Conservation (phyloP, 2,329 filamentous ascomycete species). For the Pseudogymnoascus sp. region DNA sequence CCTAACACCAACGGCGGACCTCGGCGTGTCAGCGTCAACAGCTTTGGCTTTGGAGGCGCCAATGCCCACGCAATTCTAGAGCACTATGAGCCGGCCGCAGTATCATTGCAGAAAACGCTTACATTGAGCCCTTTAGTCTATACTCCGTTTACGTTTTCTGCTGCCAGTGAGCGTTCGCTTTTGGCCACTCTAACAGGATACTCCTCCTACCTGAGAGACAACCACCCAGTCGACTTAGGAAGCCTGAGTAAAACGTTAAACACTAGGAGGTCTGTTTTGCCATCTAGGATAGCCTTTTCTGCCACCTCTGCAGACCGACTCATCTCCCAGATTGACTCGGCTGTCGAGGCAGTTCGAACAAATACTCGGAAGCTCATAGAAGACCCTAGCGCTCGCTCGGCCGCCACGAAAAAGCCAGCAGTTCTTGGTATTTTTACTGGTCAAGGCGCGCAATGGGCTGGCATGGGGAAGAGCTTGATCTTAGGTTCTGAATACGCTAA, state of each 20-base stretch:
- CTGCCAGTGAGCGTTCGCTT: not conserved
- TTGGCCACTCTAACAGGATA: not conserved
- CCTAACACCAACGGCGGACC: not conserved
- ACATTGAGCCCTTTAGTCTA: not conserved
- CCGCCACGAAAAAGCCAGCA: not conserved
- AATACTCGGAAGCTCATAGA: not conserved
- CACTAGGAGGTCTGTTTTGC: not conserved
- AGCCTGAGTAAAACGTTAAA: not conserved
- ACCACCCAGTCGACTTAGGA: not conserved
- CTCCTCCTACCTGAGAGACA: not conserved
- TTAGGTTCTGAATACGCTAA: not conserved
- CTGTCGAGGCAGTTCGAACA: not conserved
- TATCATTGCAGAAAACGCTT: not conserved
- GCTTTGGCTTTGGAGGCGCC: constrained; percentile 38
- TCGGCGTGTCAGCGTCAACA: constrained; percentile 21
- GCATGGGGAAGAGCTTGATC: constrained; percentile 19
- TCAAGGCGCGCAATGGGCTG: constrained; percentile 23
- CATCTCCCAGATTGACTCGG: constrained; percentile 7
- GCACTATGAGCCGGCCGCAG: not conserved
- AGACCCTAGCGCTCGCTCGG: not conserved
- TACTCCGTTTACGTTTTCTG: not conserved
- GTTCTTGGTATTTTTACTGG: constrained; percentile 18
- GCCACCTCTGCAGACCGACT: not conserved
- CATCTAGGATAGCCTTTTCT: not conserved
- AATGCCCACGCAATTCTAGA: constrained; percentile 32